Evolutionary conservation across 257 asterid species (phyloP).

Genomic region (Catharanthus roseus): DNA sequence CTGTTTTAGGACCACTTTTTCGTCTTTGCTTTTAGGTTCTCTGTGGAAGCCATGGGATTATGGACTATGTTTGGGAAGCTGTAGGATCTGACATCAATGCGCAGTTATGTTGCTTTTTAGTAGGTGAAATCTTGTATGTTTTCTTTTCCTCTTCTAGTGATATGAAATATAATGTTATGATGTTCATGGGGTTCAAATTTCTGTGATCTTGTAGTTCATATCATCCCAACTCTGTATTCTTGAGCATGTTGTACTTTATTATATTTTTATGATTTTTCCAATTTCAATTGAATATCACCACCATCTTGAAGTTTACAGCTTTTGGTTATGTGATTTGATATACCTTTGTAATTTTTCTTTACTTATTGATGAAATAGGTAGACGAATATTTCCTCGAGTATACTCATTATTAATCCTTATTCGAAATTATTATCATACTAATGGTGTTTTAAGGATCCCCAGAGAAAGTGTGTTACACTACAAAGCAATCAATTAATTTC

Average conservation of each 20-base stretch:
- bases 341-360: not conserved
- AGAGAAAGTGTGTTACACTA: not conserved
- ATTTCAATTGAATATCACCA: not conserved
- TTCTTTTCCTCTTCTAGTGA: not conserved
- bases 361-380: not conserved
- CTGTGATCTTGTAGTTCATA: not conserved
- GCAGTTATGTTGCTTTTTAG: not conserved
- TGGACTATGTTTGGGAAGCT: not conserved
- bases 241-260: conserved; percentile 1
- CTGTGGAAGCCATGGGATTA: not conserved
- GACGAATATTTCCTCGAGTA: not conserved
- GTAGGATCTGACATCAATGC: conserved; percentile 3
- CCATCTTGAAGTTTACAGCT: not conserved
- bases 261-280: not conserved
- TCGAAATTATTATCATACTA: not conserved
- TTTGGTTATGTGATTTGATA: not conserved
- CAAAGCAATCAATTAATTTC: not conserved
- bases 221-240: not conserved
- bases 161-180: conserved; percentile 5
- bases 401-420: not conserved
- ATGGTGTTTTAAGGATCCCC: not conserved
- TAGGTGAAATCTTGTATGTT: not conserved
- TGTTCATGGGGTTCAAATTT: not conserved
- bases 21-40: not conserved
- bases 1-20: not conserved